Percentiles rank a stretch among this genome's conserved stretches.
Conservation (phyloP, 2,329 filamentous ascomycete genomes). For the Pseudovirgaria hyperparasitica region DNA sequence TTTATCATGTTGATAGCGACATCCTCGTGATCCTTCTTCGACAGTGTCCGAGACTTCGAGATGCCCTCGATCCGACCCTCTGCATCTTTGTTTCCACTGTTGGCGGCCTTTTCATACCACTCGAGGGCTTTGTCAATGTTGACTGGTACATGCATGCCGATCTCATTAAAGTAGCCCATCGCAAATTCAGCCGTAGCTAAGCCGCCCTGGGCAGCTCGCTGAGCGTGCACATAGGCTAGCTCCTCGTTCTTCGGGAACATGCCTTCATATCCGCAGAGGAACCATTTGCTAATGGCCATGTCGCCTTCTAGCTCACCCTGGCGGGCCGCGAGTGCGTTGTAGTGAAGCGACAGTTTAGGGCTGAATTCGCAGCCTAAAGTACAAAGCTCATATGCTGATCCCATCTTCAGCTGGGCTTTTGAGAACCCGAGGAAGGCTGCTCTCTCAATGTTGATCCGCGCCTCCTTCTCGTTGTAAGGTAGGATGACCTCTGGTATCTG, state of each 20-base stretch:
- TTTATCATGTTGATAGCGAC: conserved; percentile 79
- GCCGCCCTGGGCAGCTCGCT: conserved; percentile 69
- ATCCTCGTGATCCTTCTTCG: conserved; percentile 84
- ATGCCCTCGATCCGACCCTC: conserved; percentile 71
- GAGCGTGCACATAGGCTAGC: conserved; percentile 80
- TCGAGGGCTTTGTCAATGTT: conserved; percentile 68
- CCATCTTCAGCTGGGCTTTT: conserved; percentile 96
- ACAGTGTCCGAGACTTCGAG: conserved; percentile 68
- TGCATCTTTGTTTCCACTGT: conserved; percentile 87
- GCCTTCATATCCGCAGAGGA: conserved; percentile 85
- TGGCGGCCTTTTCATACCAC: conserved; percentile 85
- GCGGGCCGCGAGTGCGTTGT: conserved; percentile 82
- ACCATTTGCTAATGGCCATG: conserved; percentile 96
- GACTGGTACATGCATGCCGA: conserved; percentile 82
- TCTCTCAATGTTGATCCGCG: conserved; percentile 87
- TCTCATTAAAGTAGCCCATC: conserved; percentile 93
- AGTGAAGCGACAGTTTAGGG: conserved; percentile 82
- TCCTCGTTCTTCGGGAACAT: conserved; percentile 94
- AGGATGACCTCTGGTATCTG: conserved; percentile 61
- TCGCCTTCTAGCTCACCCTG: conserved; percentile 91
- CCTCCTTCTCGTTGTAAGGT: conserved; percentile 56
- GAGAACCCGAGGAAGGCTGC: conserved; percentile 91
- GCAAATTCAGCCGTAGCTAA: conserved; percentile 90
- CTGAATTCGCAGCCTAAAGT: conserved; percentile 92
- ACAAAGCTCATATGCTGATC: conserved; percentile 86